Evolutionary conservation across 129 eudicot species (phyloP), one percentile per base, ranked within the genome.

Genomic region (Heracleum sosnowskyi): DNA sequence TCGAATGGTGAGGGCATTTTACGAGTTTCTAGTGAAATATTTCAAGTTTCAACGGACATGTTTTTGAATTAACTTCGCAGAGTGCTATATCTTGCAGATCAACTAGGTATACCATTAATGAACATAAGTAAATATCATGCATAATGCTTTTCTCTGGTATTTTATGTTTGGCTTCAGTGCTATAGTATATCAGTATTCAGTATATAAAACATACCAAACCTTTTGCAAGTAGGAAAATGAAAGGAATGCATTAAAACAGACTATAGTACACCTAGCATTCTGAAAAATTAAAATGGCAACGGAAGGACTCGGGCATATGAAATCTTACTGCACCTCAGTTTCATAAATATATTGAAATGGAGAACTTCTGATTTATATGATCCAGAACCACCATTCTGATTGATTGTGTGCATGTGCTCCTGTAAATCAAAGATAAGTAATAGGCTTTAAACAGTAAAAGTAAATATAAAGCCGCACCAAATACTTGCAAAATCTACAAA

Each of bases 301-400:
- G 37, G 24, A 11, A 75, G 29, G 29, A 76, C 7, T 33, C 49
- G 4, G 24, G 24, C n/a, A 42, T 24, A 29, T 20, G 7, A 55
- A n/a, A 77, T 37, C 33, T 28, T 53, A 45, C 2, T 11, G 13
- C 81, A 91, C 98, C 98, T 91, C 82, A 89, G 78, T 82, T 88
- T 93, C 83, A 87, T 89, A 85, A 95, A 81, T 83, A 84, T 73
- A 77, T 83, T 83, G 45, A 85, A 79, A 72, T 79, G 84, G 40
- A 39, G 36, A 53, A 82, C 79, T 82, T 79, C 80, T 77, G 80
- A 79, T 77, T 83, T 79, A 36, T 42, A 90, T 74, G 62, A 83
- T 69, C 86, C 81, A 73, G 84, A 79, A 82, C 75, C 74, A 63
- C 74, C 82, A 46, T 63, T 81, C 80, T 85, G 86, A 83, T 79